Base-by-base conservation (phyloP, 164 flowering plant genomes). In the Sextonia rubra region DNA sequence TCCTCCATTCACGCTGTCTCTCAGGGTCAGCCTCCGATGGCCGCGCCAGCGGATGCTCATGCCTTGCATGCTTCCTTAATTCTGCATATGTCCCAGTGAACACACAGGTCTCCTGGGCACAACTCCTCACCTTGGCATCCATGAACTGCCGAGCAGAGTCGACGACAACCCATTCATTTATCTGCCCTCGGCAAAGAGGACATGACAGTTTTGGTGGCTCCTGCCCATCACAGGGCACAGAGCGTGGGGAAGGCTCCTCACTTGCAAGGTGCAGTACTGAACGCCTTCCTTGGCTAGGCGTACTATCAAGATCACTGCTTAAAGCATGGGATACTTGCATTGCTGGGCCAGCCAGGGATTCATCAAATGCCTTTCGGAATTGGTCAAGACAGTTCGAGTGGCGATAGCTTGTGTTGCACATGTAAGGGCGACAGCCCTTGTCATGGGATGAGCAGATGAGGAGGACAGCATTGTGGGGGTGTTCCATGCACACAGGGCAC, bases 401-500 rank as follows among this genome's bases (percentile, higher is more conserved):
- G 5, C 97, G 90, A 62, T 86, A 87, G 77, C 98, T 92, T 23
- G 97, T 94, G 78, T 91, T 92, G 75, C 98, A 94, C 93, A 94
- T 91, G 79, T 79, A 94, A 23, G 98, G 95, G 11, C 90, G 97
- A 71, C 98, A 94, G 1, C 98, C 98, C 74, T 89, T 94, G 12
- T 88, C 87, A 75, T 82, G 83, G 60, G 97, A 92, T 3, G 97
- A 77, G 76, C 98, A 92, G 6, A 86, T 52, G 60, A 94, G 90
- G 18, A 94, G 88, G 58, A 92, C 87, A 11, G 97, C 97, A 83
- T 94, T 94, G 75, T 92, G 98, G 47, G 98, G 98, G 76, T 90
- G 97, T 62, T 94, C 98, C 94, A 94, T 88, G 76, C 98, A 94
- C n/a, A 94, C 94, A 61, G 98, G 92, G 81, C 98, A 94, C 72